Base-by-base conservation (phyloP, 352 stramenopile species). In the Phytophthora pseudosyringae region DNA sequence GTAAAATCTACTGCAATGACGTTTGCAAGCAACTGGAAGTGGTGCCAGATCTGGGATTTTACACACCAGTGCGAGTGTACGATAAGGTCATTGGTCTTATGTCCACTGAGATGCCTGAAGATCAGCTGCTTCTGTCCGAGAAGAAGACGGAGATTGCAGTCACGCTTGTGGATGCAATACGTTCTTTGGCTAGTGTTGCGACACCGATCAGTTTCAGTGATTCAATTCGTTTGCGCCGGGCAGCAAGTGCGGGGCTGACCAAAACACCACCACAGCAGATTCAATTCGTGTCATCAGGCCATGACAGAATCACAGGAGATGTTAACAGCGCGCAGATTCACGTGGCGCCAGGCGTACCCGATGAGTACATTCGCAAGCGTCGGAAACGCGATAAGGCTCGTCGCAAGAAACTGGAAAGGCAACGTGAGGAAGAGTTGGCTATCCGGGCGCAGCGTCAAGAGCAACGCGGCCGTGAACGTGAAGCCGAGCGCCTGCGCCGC, bases 81-180 rank as follows among this genome's bases (percentile, higher is more conserved):
- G 86, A 96, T 35, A 84, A 84, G 15, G 68, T 86, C 0, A 85
- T 96, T 45, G 88, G 88, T 1, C 77, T 85, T 16, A 94, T 96
- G 59, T 95, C 81, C 9, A 95, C 86, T 0, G 88, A 96, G 47
- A 83, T 94, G 69, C 66, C 71, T 15, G 88, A 96, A 69, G 88
- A 96, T 32, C 85, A 94, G 50, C 70, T 94, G 13, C 72, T 94
- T 5, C 26, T 76, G 21, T 93, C 80, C 0, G 88, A 96, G 61
- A 96, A 96, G 69, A 96, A 96, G 59, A 94, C 88, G 0, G 88
- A 96, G 62, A 92, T 96, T 26, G 85, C 79, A 5, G 87, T 94
- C 35, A 90, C 85, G n/a, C 72, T 95, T 38, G 88, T 94, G 9
- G 84, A 96, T 57, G 78, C 80, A 10, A 91, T 93, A 48, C 83